A percentile compares a stretch with the other conserved stretches of the same genome.
Evolutionary conservation across 2,329 filamentous ascomycete species (phyloP).

Genomic region (Trichophyton schoenleinii): DNA sequence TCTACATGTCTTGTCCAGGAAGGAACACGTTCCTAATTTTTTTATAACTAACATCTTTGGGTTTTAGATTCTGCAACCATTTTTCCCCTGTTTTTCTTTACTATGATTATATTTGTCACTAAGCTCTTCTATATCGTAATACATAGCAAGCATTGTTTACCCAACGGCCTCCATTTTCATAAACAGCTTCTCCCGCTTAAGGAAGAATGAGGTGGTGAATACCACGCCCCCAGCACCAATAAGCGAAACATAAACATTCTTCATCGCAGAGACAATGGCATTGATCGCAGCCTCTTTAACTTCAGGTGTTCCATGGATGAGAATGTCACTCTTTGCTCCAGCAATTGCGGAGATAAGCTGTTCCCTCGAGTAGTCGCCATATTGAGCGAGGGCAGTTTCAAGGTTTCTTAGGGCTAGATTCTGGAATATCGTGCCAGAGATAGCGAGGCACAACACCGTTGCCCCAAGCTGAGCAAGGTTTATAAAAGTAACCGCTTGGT

Average conservation of each 20-base stretch:
- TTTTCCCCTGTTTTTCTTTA: too few relatives aligned
- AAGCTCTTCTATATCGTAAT: too few relatives aligned
- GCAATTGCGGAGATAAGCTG: constrained; percentile 25
- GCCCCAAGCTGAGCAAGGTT: constrained; percentile 21
- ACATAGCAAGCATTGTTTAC: background rate
- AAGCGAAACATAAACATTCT: constrained; percentile 22
- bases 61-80: too few relatives aligned
- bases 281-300: constrained; percentile 19
- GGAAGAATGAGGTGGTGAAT: constrained; percentile 6
- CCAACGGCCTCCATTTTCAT: background rate
- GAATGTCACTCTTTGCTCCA: constrained; percentile 23
- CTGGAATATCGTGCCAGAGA: constrained; percentile 15
- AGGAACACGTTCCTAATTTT: too few relatives aligned
- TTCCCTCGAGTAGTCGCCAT: constrained; percentile 13
- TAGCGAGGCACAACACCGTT: background rate
- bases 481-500: constrained; percentile 29
- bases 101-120: too few relatives aligned
- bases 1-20: too few relatives aligned
- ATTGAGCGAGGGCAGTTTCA: constrained; percentile 16
- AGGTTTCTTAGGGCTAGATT: constrained; percentile 23
- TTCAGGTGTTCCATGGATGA: constrained; percentile 18
- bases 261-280: constrained; percentile 18
- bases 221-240: constrained; percentile 16
- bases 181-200: constrained; percentile 4
- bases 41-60: too few relatives aligned